phyloP scores from a whole-genome alignment of 2,329 filamentous ascomycete genomes.

The Colletotrichum trifolii region DNA sequence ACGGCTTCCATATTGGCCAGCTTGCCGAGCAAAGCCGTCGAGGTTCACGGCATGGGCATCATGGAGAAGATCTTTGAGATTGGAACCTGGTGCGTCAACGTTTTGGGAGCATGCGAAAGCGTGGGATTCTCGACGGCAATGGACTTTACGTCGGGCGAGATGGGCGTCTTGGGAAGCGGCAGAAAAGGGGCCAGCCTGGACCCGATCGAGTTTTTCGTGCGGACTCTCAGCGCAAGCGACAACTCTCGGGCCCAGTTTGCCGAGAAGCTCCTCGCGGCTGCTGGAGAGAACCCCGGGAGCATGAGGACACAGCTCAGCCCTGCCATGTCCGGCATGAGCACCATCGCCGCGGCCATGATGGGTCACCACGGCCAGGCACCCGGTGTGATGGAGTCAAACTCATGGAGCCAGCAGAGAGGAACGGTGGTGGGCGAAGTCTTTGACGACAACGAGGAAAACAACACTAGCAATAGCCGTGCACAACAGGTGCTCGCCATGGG shows the following conservation, averaged over 20 bases:
- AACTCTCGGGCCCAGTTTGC: constrained; percentile 57
- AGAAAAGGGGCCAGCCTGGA: constrained; percentile 49
- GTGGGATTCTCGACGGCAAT: constrained; percentile 41
- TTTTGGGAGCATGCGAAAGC: constrained; percentile 51
- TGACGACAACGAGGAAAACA: constrained; percentile 28
- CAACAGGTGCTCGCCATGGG: constrained; percentile 20
- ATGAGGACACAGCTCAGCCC: constrained; percentile 49
- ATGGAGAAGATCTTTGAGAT: constrained; percentile 63
- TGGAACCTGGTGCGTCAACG: constrained; percentile 56
- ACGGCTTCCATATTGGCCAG: constrained; percentile 58
- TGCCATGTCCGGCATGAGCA: constrained; percentile 36
- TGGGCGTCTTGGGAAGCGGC: constrained; percentile 46
- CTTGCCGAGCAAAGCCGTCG: constrained; percentile 54
- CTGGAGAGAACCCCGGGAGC: constrained; percentile 51
- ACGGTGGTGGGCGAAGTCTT: constrained; percentile 31
- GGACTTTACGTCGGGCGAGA: constrained; percentile 46
- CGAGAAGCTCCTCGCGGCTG: constrained; percentile 54
- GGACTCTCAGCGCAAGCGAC: constrained; percentile 55
- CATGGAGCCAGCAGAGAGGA: constrained; percentile 24
- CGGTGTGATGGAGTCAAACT: constrained; percentile 6
- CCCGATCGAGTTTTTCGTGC: constrained; percentile 56
- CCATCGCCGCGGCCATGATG: constrained; percentile 25
- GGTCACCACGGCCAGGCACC: constrained; percentile 1
- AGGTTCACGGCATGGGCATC: constrained; percentile 61
- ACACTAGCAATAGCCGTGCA: constrained; percentile 2